Conservation (phyloP, 1,139 yeast genomes). For the Candida tropicalis region DNA sequence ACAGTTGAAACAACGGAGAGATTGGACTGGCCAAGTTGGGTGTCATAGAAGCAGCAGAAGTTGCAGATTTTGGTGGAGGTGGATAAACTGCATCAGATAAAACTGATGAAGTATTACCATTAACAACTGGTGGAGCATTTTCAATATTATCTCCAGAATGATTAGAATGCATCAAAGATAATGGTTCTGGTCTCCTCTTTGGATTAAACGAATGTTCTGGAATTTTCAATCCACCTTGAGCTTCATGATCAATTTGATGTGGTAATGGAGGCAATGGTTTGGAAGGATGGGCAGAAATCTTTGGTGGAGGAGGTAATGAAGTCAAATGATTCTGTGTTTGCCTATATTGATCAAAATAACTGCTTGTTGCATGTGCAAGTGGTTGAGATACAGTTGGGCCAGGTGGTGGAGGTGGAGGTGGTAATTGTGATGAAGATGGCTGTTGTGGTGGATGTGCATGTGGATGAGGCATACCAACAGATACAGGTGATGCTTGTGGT, state of each 20-base stretch:
- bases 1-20: constrained; percentile 45
- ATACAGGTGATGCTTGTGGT: constrained; percentile 12
- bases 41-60: constrained; percentile 25
- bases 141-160: constrained; percentile 27
- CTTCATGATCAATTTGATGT: constrained; percentile 9
- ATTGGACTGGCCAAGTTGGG: constrained; percentile 44
- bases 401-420: constrained; percentile 3
- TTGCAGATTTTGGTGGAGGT: constrained; percentile 19
- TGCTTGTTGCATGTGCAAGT: neutral
- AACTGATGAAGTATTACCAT: constrained; percentile 8
- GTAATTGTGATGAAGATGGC: constrained; percentile 7
- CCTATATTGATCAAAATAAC: constrained; percentile 5
- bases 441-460: constrained; percentile 13
- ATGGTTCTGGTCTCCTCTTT: constrained; percentile 46
- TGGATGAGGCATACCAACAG: constrained; percentile 8
- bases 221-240: constrained; percentile 22
- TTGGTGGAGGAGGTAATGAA: constrained; percentile 13
- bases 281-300: constrained; percentile 11
- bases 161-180: constrained; percentile 38
- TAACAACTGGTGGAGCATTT: constrained; percentile 14
- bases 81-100: constrained; percentile 9
- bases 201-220: constrained; percentile 39
- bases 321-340: constrained; percentile 1
- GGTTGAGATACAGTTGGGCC: constrained; percentile 1
- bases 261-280: constrained; percentile 18